Base-by-base conservation (phyloP, 257 asterid genomes). In the Anisodus tanguticus region DNA sequence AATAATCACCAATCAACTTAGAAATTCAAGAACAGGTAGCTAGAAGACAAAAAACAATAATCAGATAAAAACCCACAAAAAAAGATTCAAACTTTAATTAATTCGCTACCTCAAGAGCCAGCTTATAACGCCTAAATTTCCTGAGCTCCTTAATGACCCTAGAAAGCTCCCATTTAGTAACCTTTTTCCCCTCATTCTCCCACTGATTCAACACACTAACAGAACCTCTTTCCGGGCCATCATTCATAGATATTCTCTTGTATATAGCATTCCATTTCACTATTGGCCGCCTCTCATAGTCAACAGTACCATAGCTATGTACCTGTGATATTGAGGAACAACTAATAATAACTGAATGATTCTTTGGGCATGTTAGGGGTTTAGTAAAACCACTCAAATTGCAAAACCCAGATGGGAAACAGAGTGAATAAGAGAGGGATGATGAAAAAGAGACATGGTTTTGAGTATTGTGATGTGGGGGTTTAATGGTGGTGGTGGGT, bases 141-240 rank as follows among this genome's bases (percentile, higher is more conserved):
- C 98, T 88, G 63, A 97, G 93, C 93, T 95, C 97, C 94, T 91
- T 97, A 35, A 92, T 93, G 59, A 93, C 85, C 63, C 94, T 87
- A 47, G 87, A 90, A 84, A 97, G 93, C 89, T 95, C 98, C 94
- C 97, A 93, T 87, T 91, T 93, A 1, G 94, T 51, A 6, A 95
- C 85, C 78, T 37, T 86, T 53, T 92, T 92, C 5, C 97, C 97
- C 66, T 88, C 94, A 84, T 87, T 93, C 81, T 95, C 98, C 82
- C 90, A 86, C 89, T 91, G 90, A 81, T 91, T 91, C 90, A 97
- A 86, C 90, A 97, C 98, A 74, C 93, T 85, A 67, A 91, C 88
- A 84, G 93, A 53, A 17, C 92, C 95, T 87, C 68, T 63, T 10
- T 86, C 64, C 5, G 94, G 89, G 68, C 90, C 86, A 63, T 89